Evolutionary conservation across 2,329 filamentous ascomycete genomes (phyloP), one percentile per base, ranked within the genome.

Genomic region (Chrysoporthe cubensis): DNA sequence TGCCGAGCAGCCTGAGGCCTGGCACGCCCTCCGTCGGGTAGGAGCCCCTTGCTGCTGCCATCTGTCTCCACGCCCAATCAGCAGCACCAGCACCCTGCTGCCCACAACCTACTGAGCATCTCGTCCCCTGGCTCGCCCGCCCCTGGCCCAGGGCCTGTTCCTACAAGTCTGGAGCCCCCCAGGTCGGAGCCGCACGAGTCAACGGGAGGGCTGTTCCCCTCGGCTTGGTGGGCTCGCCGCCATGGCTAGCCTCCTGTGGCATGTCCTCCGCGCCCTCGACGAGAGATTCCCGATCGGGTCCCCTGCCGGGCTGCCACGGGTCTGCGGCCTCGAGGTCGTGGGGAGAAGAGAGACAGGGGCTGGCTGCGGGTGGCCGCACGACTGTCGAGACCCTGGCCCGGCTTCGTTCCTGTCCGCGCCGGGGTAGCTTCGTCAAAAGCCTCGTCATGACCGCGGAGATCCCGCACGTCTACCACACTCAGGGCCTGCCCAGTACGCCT

Each of bases 401-500:
- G 65, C 65, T 42, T 52, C 43, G 58, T 32, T n/a, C 42, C 60
- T 54, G 61, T 59, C 62, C 43, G 65, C 65, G 50, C 65, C 18
- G 42, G 65, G 68, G 46, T 59, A n/a, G 26, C 50, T 21, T 34
- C 50, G 50, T 54, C 50, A 34, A 40, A 40, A 40, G 66, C 58
- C 68, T 69, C 65, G 66, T 66, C 34, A 61, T 13, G 16, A 18
- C 37, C 16, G 54, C 21, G 42, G 57, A 37, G 32, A 66, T 54
- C 26, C 52, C 64, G 34, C 56, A 44, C 16, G 57, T 46, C 40
- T 57, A 57, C 62, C 42, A 13, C 46, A 64, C 52, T 42, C 72
- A 63, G 72, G 71, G 11, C 16, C 21, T 16, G 13, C 14, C 9
- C 21, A 52, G 48, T 54, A 54, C 44, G 4, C 73, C 72, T 69